phyloP scores from a whole-genome alignment of 768 basidiomycete species.

The Kondoa malvinella region DNA sequence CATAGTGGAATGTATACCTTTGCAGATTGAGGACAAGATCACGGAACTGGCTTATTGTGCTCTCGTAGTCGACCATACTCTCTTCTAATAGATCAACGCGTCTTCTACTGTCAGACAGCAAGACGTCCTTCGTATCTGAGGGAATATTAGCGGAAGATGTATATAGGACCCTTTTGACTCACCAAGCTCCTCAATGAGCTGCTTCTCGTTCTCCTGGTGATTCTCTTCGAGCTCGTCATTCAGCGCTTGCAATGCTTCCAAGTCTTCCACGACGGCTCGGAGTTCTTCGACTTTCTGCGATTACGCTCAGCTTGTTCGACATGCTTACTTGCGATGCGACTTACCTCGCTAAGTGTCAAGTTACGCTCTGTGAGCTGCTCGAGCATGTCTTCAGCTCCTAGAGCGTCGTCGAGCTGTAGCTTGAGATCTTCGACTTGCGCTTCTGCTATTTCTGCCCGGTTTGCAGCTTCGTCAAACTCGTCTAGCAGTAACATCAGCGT shows the following conservation, averaged over 20 bases:
- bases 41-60: constrained; percentile 77
- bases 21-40: constrained; percentile 75
- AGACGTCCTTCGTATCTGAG: constrained; percentile 42
- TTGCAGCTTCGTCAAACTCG: constrained; percentile 47
- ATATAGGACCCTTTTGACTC: constrained; percentile 27
- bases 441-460: constrained; percentile 74
- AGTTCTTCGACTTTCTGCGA: constrained; percentile 98
- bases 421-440: constrained; percentile 85
- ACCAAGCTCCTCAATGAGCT: constrained; percentile 79
- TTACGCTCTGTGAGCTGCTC: constrained; percentile 90
- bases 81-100: constrained; percentile 59
- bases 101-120: constrained; percentile 49
- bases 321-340: constrained; percentile 12
- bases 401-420: constrained; percentile 77
- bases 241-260: constrained; percentile 87
- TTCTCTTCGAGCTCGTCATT: constrained; percentile 95
- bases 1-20: constrained; percentile 38
- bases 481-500: constrained; percentile 5
- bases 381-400: constrained; percentile 90
- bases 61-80: constrained; percentile 63
- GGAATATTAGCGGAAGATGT: too few species aligned
- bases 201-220: constrained; percentile 81
- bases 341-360: constrained; percentile 71
- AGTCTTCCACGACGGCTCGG: constrained; percentile 85
- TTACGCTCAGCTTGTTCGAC: too few species aligned